These are phyloP conservation scores for Fomitopsis pinicola DNA, from an alignment of 1,284 basidiomycete genomes.

Conservation along the genomic window DNA sequence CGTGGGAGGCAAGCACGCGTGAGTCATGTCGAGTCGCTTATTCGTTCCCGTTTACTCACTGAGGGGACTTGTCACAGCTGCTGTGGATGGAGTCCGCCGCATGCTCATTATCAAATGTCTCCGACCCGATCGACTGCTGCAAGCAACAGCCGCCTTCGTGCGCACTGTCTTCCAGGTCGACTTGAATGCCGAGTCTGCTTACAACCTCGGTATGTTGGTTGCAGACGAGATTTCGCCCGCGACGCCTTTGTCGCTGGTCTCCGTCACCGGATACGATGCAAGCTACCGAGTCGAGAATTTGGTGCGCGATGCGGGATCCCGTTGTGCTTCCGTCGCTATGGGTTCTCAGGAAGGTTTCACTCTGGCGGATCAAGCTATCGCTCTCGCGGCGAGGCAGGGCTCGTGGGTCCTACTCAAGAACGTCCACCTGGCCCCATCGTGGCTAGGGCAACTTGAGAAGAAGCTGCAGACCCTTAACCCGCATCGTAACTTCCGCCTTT, in stretches of 20 bases:
- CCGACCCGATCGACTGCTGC: constrained; percentile 84
- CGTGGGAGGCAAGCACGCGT: constrained; percentile 77
- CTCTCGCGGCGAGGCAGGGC: constrained; percentile 84
- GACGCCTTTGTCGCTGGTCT: constrained; percentile 87
- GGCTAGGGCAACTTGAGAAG: constrained; percentile 95
- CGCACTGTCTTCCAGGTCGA: constrained; percentile 75
- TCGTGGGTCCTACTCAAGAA: constrained; percentile 96
- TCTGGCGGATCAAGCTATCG: constrained; percentile 92
- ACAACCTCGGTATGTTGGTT: constrained; percentile 77
- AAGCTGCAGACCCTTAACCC: constrained; percentile 91
- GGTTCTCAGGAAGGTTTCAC: constrained; percentile 97
- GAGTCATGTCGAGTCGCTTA: constrained; percentile 27
- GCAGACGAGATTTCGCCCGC: constrained; percentile 72
- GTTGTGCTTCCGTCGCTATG: constrained; percentile 90
- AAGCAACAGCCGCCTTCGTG: constrained; percentile 77
- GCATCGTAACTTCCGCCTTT: constrained; percentile 87
- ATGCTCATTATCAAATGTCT: constrained; percentile 85
- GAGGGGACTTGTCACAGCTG: constrained; percentile 40
- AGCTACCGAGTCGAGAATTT: constrained; percentile 92
- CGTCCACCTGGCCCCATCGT: constrained; percentile 89
- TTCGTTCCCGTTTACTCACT: background rate
- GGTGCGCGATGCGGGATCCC: constrained; percentile 69
- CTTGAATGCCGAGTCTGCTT: constrained; percentile 65
- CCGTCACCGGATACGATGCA: constrained; percentile 95
- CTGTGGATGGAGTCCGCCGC: constrained; percentile 68